Evolutionary conservation across 2,329 filamentous ascomycete species (phyloP).

Genomic region (Ophiostoma australiae): DNA sequence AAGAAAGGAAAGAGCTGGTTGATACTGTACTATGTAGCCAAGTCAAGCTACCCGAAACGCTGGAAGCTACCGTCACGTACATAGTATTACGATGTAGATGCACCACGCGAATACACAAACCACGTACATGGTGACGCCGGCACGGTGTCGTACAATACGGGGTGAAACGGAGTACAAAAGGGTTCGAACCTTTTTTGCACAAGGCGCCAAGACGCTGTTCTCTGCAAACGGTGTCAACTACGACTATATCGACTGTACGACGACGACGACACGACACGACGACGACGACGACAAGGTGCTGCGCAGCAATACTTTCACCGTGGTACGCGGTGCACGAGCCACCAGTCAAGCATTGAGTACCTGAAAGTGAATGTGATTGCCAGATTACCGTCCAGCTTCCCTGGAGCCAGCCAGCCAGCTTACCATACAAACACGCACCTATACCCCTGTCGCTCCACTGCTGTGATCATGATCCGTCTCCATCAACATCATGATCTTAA

Average conservation of each 20-base stretch:
- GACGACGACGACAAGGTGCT: neutral
- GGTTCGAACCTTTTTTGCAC: neutral
- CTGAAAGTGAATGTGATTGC: neutral
- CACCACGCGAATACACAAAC: neutral
- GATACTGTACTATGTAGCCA: neutral
- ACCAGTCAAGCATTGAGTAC: neutral
- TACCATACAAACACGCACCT: neutral
- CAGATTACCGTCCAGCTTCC: neutral
- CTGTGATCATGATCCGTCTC: neutral
- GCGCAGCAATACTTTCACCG: neutral
- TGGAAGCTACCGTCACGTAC: constrained; percentile 1
- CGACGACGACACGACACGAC: neutral
- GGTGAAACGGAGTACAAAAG: neutral
- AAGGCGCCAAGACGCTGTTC: neutral
- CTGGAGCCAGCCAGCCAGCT: neutral
- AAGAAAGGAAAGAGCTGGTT: neutral
- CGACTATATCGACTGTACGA: neutral
- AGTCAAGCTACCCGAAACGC: constrained; percentile 8
- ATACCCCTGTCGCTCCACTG: neutral
- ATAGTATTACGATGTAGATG: neutral
- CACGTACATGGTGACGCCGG: neutral
- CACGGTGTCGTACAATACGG: neutral
- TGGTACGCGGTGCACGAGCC: neutral
- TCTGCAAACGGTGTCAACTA: neutral
- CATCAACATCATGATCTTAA: neutral